Evolutionary conservation across 2,329 filamentous ascomycete species (phyloP).

Genomic region (Colletotrichum sp.): DNA sequence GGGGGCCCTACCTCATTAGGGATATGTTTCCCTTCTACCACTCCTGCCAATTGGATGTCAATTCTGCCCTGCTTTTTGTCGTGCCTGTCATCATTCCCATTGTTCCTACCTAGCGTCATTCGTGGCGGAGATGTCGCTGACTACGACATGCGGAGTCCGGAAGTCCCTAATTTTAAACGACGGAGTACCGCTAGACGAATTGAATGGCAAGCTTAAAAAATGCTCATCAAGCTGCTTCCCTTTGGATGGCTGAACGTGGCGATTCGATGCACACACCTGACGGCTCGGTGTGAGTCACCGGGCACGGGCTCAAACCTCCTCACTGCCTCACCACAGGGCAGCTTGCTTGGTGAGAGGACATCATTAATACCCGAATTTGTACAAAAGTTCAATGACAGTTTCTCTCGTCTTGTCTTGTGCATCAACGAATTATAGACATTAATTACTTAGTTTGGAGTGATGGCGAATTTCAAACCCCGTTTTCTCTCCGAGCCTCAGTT

Average conservation of each 20-base stretch:
- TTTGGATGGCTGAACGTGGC: background rate
- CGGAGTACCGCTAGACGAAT: background rate
- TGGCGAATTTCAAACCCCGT: background rate
- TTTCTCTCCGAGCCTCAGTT: background rate
- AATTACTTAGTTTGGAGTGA: too few species aligned
- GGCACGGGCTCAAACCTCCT: background rate
- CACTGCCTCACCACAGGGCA: background rate
- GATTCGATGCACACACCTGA: accelerated
- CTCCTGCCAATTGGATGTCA: too few species aligned
- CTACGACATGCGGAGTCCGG: background rate
- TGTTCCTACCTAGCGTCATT: background rate
- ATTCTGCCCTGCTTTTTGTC: background rate
- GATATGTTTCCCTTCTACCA: too few species aligned
- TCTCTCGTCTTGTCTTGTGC: accelerated
- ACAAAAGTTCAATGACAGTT: accelerated
- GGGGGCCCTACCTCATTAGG: too few species aligned
- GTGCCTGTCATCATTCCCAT: background rate
- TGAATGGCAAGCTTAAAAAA: too few species aligned
- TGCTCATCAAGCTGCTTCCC: too few species aligned
- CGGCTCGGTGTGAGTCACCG: background rate
- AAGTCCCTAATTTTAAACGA: background rate
- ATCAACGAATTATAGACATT: background rate
- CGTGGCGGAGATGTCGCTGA: background rate
- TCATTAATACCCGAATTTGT: accelerated
- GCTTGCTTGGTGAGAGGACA: background rate